Evolutionary conservation across 2,329 filamentous ascomycete genomes (phyloP).

Genomic region (Paecilomyces dactylethromorphus): DNA sequence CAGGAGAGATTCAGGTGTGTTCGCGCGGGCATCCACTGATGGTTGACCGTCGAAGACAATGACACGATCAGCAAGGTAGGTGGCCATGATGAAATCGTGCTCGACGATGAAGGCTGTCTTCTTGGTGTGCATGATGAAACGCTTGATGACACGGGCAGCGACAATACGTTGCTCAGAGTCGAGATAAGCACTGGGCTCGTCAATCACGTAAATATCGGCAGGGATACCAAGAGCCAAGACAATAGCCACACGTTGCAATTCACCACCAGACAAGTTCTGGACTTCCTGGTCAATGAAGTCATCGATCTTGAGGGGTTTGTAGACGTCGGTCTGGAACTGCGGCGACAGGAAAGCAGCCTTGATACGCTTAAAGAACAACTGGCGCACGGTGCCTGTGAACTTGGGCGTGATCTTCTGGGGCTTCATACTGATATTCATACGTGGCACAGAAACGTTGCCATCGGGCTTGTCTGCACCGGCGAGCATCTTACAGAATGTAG

Average conservation of each 20-base stretch:
- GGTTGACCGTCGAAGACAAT: slow-evolving; percentile 97
- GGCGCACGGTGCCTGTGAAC: slow-evolving; percentile 91
- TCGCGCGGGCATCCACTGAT: slow-evolving; percentile 80
- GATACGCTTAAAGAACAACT: slow-evolving; percentile 99
- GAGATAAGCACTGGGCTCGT: slow-evolving; percentile 94
- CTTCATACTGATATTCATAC: slow-evolving; percentile 99
- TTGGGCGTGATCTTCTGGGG: slow-evolving; percentile 99
- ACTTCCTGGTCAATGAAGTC: slow-evolving; percentile 99
- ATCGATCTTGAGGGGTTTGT: slow-evolving; percentile 98
- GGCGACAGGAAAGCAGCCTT: slow-evolving; percentile 93
- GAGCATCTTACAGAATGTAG: slow-evolving; percentile 94
- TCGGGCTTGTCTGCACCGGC: slow-evolving; percentile 93
- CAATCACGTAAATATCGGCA: slow-evolving; percentile 96
- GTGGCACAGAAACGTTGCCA: slow-evolving; percentile 66
- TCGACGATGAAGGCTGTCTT: slow-evolving; percentile 99
- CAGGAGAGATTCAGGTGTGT: slow-evolving; percentile 82
- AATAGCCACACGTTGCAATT: slow-evolving; percentile 98
- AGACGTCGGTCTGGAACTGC: slow-evolving; percentile 98
- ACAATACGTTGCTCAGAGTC: slow-evolving; percentile 99
- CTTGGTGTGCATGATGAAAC: slow-evolving; percentile 99
- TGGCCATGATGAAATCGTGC: slow-evolving; percentile 99
- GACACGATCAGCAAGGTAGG: slow-evolving; percentile 79
- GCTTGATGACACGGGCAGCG: slow-evolving; percentile 94
- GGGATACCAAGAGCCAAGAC: slow-evolving; percentile 92
- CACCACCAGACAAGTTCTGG: slow-evolving; percentile 97